phyloP scores from a whole-genome alignment of 257 asterid genomes.

The Parsonsia alboflavescens region DNA sequence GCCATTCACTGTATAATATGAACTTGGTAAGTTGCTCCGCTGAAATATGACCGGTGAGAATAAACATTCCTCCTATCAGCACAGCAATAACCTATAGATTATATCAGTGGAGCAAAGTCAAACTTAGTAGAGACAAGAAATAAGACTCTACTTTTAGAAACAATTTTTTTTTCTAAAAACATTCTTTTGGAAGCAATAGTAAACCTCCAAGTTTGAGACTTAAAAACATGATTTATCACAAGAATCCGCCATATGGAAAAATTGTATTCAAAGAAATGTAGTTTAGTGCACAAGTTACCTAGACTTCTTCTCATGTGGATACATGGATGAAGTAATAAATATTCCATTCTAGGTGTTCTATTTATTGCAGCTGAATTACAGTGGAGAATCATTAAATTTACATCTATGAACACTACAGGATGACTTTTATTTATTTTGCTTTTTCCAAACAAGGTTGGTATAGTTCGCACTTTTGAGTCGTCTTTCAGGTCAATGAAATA shows the following conservation, averaged over 20 bases:
- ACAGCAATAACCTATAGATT: conserved; percentile 82
- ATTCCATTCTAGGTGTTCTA: neutral
- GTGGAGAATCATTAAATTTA: neutral
- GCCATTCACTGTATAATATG: conserved; percentile 96
- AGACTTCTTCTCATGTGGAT: neutral
- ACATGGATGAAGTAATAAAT: neutral
- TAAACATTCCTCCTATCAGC: conserved; percentile 89
- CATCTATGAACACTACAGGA: neutral
- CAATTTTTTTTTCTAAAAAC: neutral
- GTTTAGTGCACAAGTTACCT: neutral
- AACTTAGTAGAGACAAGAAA: neutral
- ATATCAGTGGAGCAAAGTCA: conserved; percentile 1
- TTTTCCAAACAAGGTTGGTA: neutral
- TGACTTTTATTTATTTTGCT: neutral
- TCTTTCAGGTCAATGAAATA: neutral
- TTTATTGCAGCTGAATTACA: neutral
- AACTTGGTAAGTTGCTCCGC: conserved; percentile 97
- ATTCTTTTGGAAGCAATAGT: neutral
- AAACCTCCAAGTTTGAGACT: neutral
- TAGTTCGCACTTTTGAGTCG: neutral
- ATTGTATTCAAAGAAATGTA: neutral
- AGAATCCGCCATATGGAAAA: neutral
- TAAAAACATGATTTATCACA: neutral
- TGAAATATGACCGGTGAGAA: conserved; percentile 81
- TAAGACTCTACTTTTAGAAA: neutral